Evolutionary conservation across 2,329 filamentous ascomycete species (phyloP).

Genomic region (Lojkania enalia): DNA sequence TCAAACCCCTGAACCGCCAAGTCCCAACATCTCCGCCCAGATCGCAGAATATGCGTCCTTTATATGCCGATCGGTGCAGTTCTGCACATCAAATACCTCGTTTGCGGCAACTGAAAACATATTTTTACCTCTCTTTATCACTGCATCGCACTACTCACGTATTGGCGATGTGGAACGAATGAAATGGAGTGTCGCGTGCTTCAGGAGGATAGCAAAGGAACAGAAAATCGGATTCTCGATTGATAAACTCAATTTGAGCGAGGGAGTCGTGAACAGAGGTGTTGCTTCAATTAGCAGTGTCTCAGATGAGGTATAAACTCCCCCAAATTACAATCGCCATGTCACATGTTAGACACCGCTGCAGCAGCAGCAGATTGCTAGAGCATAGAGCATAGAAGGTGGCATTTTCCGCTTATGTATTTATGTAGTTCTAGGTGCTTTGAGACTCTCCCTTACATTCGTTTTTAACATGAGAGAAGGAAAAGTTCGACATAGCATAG

Average conservation of each 20-base stretch:
- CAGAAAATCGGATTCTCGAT: constrained; percentile 14
- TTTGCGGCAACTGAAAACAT: constrained; percentile 25
- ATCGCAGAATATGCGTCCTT: constrained; percentile 20
- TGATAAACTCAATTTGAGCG: not conserved
- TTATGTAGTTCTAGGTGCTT: too few relatives aligned
- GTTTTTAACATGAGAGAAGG: too few relatives aligned
- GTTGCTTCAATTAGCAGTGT: not conserved
- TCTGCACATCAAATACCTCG: constrained; percentile 16
- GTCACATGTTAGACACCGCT: too few relatives aligned
- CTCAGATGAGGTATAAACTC: not conserved
- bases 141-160: constrained; percentile 16
- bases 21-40: constrained; percentile 4
- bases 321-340: too few relatives aligned
- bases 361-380: too few relatives aligned
- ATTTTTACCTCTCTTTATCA: constrained; percentile 19
- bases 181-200: constrained; percentile 19
- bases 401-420: too few relatives aligned
- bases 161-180: constrained; percentile 16
- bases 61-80: constrained; percentile 24
- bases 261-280: not conserved
- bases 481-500: too few relatives aligned
- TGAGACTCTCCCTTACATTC: too few relatives aligned
- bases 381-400: too few relatives aligned
- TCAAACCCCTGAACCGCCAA: constrained; percentile 2
- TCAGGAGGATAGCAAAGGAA: constrained; percentile 16